Evolutionary conservation across 2,329 filamentous ascomycete species (phyloP).

Genomic region (Teratosphaeria viscida): DNA sequence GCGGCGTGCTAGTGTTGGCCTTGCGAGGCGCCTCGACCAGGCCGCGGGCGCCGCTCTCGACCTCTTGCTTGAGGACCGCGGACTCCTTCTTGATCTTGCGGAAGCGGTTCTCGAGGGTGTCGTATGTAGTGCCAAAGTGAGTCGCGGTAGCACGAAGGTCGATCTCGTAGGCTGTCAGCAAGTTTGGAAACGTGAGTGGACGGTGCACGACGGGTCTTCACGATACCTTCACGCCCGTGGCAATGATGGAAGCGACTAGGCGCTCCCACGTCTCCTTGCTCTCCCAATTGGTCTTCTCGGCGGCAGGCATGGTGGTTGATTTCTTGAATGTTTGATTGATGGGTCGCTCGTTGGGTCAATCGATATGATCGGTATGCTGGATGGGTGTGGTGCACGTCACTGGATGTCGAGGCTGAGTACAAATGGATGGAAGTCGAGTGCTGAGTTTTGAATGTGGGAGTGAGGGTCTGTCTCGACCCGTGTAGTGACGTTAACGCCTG

Average conservation of each 20-base stretch:
- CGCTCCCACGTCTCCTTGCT: conserved; percentile 27
- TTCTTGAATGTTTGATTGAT: conserved; percentile 2
- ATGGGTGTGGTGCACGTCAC: not conserved
- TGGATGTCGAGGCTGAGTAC: not conserved
- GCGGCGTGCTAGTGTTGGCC: conserved; percentile 13
- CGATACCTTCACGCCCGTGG: conserved; percentile 25
- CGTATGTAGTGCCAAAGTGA: conserved; percentile 38
- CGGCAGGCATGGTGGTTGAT: not conserved
- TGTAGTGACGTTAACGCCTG: conserved; percentile 1
- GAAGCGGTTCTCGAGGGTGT: conserved; percentile 38
- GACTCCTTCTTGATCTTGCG: conserved; percentile 36
- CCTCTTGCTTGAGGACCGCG: conserved; percentile 16
- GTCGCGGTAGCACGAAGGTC: conserved; percentile 34
- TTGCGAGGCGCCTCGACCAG: conserved; percentile 18
- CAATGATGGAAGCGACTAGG: conserved; percentile 32
- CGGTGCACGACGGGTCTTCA: not conserved
- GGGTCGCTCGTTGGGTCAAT: not conserved
- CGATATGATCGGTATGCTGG: not conserved
- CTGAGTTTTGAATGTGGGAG: not conserved
- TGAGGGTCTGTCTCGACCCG: not conserved
- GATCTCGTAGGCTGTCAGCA: conserved; percentile 25
- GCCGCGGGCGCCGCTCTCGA: conserved; percentile 14
- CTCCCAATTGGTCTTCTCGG: conserved; percentile 26
- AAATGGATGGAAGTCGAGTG: not conserved
- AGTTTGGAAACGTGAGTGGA: not conserved